A percentile compares a stretch with the other conserved stretches of the same genome.
Evolutionary conservation across 2,329 filamentous ascomycete genomes (phyloP).

Genomic region (Colletotrichum eremochloae): DNA sequence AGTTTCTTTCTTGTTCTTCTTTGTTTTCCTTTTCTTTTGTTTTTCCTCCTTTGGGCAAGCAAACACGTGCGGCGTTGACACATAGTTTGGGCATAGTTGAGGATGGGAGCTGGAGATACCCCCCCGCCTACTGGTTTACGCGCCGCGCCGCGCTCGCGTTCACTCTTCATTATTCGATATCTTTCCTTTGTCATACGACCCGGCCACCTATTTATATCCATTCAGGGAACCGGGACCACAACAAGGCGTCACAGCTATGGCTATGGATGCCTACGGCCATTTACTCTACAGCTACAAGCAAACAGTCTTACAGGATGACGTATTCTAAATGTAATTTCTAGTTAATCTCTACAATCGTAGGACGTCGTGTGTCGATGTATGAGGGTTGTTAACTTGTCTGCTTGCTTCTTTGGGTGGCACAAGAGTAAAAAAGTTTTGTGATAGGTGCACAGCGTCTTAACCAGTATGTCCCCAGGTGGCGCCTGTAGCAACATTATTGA

Average conservation of each 20-base stretch:
- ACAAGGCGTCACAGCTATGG: slow-evolving; percentile 2
- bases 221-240: too few relatives aligned
- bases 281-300: slow-evolving; percentile 12
- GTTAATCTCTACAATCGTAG: background rate
- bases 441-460: background rate
- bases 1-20: background rate
- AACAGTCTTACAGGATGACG: slow-evolving; percentile 5
- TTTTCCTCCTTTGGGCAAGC: slow-evolving; percentile 4
- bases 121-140: slow-evolving; percentile 22
- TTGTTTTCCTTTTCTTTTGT: background rate
- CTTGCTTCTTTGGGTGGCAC: background rate
- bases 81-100: slow-evolving; percentile 21
- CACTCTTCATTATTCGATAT: background rate
- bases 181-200: slow-evolving; percentile 27
- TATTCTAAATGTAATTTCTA: slow-evolving; percentile 31
- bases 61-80: slow-evolving; percentile 21
- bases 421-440: background rate
- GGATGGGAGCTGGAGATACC: slow-evolving; percentile 38
- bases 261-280: background rate
- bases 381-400: background rate
- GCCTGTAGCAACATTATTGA: background rate
- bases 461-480: accelerated
- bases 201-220: background rate
- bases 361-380: background rate
- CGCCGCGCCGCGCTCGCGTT: slow-evolving; percentile 14